Conservation (phyloP, 83 land plant species). For the Picea abies region DNA sequence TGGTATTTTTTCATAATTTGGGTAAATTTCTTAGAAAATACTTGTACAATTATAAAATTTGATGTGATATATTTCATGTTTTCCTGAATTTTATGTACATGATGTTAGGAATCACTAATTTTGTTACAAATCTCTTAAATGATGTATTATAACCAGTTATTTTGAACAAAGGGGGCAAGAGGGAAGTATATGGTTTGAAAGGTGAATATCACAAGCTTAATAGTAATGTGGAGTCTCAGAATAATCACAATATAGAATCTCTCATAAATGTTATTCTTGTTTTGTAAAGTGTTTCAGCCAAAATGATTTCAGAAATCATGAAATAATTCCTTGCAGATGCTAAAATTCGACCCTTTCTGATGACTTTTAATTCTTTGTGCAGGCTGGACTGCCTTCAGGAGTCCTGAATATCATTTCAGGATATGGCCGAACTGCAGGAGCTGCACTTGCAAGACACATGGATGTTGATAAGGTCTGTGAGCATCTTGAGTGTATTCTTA, state of each 20-base stretch:
- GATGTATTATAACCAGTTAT: background rate
- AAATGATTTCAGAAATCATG: background rate
- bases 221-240: background rate
- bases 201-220: background rate
- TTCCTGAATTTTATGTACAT: no score
- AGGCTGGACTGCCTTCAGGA: slow-evolving; percentile 97
- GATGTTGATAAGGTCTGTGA: slow-evolving; percentile 85
- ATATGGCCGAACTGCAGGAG: slow-evolving; percentile 89
- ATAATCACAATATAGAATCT: background rate
- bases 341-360: background rate
- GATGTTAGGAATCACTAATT: no score
- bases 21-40: no score
- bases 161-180: background rate
- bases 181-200: background rate
- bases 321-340: background rate
- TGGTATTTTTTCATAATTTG: no score
- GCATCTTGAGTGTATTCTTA: background rate
- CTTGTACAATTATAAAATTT: no score
- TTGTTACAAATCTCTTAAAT: no score
- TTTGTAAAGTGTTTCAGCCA: background rate
- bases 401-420: slow-evolving; percentile 89
- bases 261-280: background rate
- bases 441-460: slow-evolving; percentile 89
- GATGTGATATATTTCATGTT: no score
- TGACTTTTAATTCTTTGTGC: slow-evolving; percentile 2